Conservation (phyloP, 768 basidiomycete species). For the Omphalotus guepiniiformis region DNA sequence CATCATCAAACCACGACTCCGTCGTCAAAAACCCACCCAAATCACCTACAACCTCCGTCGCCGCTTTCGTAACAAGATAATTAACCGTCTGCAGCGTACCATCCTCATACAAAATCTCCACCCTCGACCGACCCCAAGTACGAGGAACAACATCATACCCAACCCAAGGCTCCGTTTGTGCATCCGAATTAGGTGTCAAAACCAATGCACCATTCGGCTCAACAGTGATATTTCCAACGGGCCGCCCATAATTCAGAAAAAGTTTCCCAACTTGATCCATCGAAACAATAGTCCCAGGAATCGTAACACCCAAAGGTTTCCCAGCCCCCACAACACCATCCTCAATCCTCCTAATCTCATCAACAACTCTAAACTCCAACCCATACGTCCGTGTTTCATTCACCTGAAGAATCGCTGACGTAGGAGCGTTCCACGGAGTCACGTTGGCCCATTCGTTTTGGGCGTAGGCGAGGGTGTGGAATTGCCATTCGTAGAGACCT, state of each 20-base stretch:
- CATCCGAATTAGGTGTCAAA: slow-evolving; percentile 41
- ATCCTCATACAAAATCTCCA: slow-evolving; percentile 47
- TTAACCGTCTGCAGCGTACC: slow-evolving; percentile 50
- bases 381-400: slow-evolving; percentile 50
- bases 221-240: slow-evolving; percentile 38
- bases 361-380: slow-evolving; percentile 44
- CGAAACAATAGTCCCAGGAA: slow-evolving; percentile 52
- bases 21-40: slow-evolving; percentile 53
- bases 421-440: slow-evolving; percentile 52
- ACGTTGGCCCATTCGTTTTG: slow-evolving; percentile 49
- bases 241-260: slow-evolving; percentile 42
- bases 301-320: slow-evolving; percentile 46
- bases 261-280: slow-evolving; percentile 46
- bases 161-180: slow-evolving; percentile 35
- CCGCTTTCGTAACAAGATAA: slow-evolving; percentile 46
- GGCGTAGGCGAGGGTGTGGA: slow-evolving; percentile 53
- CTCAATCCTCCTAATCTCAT: slow-evolving; percentile 49
- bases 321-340: slow-evolving; percentile 33
- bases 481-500: slow-evolving; percentile 56
- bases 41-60: slow-evolving; percentile 40
- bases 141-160: slow-evolving; percentile 43
- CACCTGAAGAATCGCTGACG: slow-evolving; percentile 41
- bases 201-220: slow-evolving; percentile 43
- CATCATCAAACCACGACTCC: slow-evolving; percentile 47
- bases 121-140: slow-evolving; percentile 45